Conservation (phyloP, 345 rosid species). For the Eucalyptus camaldulensis region DNA sequence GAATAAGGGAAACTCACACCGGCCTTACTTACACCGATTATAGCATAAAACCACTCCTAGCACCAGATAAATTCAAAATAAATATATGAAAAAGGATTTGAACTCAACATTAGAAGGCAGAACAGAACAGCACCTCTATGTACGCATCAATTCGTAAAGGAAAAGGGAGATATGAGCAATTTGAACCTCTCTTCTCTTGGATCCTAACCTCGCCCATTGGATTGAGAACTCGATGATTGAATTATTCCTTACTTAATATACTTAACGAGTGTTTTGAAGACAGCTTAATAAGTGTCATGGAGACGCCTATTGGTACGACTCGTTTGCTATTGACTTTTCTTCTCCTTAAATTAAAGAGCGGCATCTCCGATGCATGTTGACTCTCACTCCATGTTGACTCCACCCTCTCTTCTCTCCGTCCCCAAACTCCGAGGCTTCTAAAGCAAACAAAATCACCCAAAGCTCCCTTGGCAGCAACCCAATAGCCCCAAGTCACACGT, state of each 20-base stretch:
- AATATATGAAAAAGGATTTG: neutral
- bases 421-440: neutral
- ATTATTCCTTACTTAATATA: neutral
- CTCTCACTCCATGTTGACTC: neutral
- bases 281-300: neutral
- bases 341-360: neutral
- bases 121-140: fast-evolving
- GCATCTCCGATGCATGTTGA: neutral
- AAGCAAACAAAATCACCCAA: neutral
- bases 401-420: neutral
- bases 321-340: neutral
- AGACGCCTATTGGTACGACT: neutral
- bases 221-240: neutral
- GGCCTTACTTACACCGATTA: neutral
- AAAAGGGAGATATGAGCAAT: neutral
- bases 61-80: neutral
- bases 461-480: neutral
- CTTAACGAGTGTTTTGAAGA: neutral
- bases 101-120: neutral
- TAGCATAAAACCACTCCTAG: fast-evolving
- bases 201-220: neutral
- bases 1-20: neutral
- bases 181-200: neutral
- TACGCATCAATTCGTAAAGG: neutral
- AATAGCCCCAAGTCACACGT: neutral